Conservation (phyloP, 495 filamentous ascomycete genomes). For the Friedmanniomyces simplex region DNA sequence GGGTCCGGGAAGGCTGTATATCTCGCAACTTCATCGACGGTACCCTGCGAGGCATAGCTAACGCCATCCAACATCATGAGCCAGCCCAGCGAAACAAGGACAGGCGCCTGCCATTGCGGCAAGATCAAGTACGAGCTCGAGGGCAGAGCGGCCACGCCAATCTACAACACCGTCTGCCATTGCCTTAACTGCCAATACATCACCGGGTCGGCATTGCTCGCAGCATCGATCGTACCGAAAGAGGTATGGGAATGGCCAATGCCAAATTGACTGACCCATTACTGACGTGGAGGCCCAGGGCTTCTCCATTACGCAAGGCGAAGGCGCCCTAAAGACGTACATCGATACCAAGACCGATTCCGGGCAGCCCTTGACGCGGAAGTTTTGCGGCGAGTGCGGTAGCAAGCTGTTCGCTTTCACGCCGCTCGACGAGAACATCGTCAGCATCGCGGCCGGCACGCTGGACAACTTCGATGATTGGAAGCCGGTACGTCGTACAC, state of each 20-base stretch:
- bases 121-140: slow-evolving; percentile 3
- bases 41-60: too few relatives aligned
- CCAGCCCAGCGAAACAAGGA: background rate
- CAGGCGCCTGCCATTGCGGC: slow-evolving; percentile 10
- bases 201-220: background rate
- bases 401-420: slow-evolving; percentile 8
- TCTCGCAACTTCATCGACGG: too few relatives aligned
- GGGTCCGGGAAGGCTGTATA: too few relatives aligned
- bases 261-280: background rate
- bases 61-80: background rate
- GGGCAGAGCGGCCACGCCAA: slow-evolving; percentile 2
- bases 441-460: slow-evolving; percentile 7
- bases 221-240: slow-evolving; percentile 7
- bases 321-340: slow-evolving; percentile 1
- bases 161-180: slow-evolving; percentile 11
- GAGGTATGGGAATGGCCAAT: background rate
- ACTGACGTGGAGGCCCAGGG: background rate
- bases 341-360: slow-evolving; percentile 2
- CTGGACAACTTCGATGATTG: slow-evolving; percentile 11
- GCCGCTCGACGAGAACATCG: background rate
- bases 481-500: slow-evolving; percentile 1
- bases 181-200: slow-evolving; percentile 1
- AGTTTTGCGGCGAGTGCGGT: slow-evolving; percentile 9
- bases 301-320: slow-evolving; percentile 10
- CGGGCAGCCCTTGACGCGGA: background rate